Evolutionary conservation across 2,329 filamentous ascomycete genomes (phyloP).

Genomic region (Monosporascus sp.): DNA sequence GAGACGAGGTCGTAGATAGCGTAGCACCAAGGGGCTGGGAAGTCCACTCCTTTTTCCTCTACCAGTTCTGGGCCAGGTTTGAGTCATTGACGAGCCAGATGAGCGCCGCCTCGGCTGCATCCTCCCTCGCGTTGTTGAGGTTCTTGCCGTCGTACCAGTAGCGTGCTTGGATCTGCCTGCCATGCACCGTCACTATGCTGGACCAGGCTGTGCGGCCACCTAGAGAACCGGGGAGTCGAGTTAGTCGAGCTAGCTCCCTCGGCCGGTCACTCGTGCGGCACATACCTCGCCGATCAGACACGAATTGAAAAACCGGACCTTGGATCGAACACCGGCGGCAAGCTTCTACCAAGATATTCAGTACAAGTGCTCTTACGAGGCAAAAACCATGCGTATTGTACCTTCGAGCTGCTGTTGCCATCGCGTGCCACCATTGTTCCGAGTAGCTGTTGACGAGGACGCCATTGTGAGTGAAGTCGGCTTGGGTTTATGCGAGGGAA

Average conservation of each 20-base stretch:
- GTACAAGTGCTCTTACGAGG: neutral
- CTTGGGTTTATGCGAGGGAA: conserved; percentile 1
- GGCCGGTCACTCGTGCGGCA: neutral
- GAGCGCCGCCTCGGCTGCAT: conserved; percentile 79
- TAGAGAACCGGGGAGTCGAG: conserved; percentile 27
- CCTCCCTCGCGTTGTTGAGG: conserved; percentile 81
- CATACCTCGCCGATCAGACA: conserved; percentile 70
- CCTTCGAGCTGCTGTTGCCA: conserved; percentile 56
- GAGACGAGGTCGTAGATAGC: conserved; percentile 1
- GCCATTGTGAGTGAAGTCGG: conserved; percentile 16
- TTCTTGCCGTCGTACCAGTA: conserved; percentile 92
- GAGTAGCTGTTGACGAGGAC: conserved; percentile 14
- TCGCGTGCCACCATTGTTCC: conserved; percentile 16
- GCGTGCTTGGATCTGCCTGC: conserved; percentile 60
- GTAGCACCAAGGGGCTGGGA: neutral
- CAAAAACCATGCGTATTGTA: conserved; percentile 26
- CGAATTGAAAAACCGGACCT: conserved; percentile 60
- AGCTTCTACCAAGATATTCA: conserved; percentile 38
- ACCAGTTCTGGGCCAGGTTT: conserved; percentile 23
- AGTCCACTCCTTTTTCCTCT: neutral
- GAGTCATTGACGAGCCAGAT: conserved; percentile 44
- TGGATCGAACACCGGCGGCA: conserved; percentile 50
- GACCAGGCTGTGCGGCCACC: conserved; percentile 91
- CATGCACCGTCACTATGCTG: conserved; percentile 67
- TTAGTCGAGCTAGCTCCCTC: neutral